phyloP scores from a whole-genome alignment of 306 rosid species.

The Vachellia pachyceras region DNA sequence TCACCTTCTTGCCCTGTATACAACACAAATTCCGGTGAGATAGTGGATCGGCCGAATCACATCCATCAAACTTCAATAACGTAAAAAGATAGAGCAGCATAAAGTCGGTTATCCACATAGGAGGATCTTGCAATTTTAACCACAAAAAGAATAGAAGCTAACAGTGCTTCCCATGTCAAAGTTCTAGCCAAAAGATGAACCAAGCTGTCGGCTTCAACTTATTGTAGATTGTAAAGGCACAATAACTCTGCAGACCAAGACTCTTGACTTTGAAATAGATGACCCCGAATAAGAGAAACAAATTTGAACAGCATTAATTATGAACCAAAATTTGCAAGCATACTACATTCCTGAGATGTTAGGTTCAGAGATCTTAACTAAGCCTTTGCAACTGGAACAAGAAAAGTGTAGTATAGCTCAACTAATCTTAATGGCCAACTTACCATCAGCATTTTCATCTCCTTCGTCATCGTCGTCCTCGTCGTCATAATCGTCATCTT shows the following conservation, averaged over 20 bases:
- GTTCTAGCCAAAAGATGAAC: neutral
- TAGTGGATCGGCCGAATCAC: neutral
- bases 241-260: neutral
- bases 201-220: neutral
- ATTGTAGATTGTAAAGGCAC: neutral
- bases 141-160: neutral
- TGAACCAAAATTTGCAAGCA: neutral
- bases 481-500: slow-evolving; percentile 61
- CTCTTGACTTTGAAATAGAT: neutral
- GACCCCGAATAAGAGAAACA: slow-evolving; percentile 2
- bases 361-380: neutral
- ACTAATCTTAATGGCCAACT: slow-evolving; percentile 26
- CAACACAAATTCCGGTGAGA: slow-evolving; percentile 25
- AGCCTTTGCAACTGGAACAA: neutral
- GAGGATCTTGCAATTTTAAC: neutral
- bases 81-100: slow-evolving; percentile 7
- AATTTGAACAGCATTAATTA: neutral
- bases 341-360: neutral
- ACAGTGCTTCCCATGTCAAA: too few relatives aligned
- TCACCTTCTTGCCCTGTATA: slow-evolving; percentile 66
- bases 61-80: slow-evolving; percentile 4
- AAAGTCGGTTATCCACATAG: neutral
- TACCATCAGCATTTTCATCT: slow-evolving; percentile 77
- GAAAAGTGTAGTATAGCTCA: neutral
- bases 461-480: slow-evolving; percentile 70